Base-by-base conservation (phyloP, 192 early-diverging fungal species). In the Entomortierella lignicola region DNA sequence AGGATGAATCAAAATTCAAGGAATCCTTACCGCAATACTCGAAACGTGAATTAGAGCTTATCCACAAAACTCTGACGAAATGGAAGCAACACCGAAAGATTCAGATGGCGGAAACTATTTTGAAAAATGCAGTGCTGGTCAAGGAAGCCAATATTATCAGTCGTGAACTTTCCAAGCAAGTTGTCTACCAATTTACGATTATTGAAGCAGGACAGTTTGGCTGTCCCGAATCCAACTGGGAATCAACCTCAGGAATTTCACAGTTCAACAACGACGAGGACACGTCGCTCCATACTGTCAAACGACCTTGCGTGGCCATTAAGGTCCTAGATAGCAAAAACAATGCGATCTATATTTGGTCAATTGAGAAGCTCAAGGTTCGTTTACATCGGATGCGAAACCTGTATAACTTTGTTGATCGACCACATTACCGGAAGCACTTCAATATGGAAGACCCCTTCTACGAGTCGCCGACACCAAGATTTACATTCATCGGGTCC, bases 61-160 rank as follows among this genome's bases (percentile, higher is more conserved):
- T 88, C 39, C 23, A 63, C 26, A 77, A 81, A 44, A 74, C 74
- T 0, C 27, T 87, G 12, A 30, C 31, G 2, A 63, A 64, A 26
- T 89, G 88, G 88, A 84, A 81, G 63, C 58, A 81, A 31, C 74
- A 86, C 63, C 83, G 90, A 60, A 82, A 84, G 29, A 87, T 93
- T 15, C 80, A 77, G 18, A 90, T 93, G 65, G 92, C 91, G 26
- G 89, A 92, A 56, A 84, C 79, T 10, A 89, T 93, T 62, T 77
- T 93, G 54, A 90, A 83, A 25, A 91, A 92, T 60, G 91, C 91
- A 0, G 83, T 92, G 15, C 71, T 92, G 60, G 66, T 98, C 56
- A 97, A 97, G 69, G 94, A 97, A 68, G 96, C 95, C 47, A 98
- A 97, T 63, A 87, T 97, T 11, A 95, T 96, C 29, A 86, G 92